Evolutionary conservation across 371 early-diverging fungal genomes (phyloP).

Genomic region (Rhizopus delemar): DNA sequence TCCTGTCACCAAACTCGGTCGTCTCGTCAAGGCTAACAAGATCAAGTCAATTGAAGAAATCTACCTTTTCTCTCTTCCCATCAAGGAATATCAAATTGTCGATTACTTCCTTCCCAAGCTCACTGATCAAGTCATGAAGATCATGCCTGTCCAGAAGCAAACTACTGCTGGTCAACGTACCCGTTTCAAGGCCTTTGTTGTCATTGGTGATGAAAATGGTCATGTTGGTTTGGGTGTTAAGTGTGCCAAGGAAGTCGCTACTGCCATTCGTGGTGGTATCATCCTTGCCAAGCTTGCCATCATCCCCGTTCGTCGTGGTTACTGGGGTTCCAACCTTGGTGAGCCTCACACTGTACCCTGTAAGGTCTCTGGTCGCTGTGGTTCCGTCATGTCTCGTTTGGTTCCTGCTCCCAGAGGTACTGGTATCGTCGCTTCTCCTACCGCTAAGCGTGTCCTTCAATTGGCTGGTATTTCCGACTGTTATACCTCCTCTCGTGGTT

Average conservation of each 20-base stretch:
- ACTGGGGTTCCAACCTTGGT: conserved; percentile 97
- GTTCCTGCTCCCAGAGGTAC: conserved; percentile 99
- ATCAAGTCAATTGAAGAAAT: conserved; percentile 93
- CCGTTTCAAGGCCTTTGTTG: conserved; percentile 99
- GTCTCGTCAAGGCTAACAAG: conserved; percentile 92
- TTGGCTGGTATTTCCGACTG: conserved; percentile 98
- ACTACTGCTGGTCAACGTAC: conserved; percentile 99
- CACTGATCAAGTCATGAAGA: conserved; percentile 99
- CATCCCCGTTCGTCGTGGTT: conserved; percentile 98
- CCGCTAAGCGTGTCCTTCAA: conserved; percentile 96
- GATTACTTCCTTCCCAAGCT: conserved; percentile 95
- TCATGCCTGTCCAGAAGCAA: conserved; percentile 99
- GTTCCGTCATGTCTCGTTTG: conserved; percentile 91
- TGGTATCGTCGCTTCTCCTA: conserved; percentile 96
- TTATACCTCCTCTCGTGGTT: conserved; percentile 95
- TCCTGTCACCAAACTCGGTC: conserved; percentile 96
- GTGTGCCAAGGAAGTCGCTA: conserved; percentile 99
- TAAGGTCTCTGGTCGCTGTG: conserved; percentile 99
- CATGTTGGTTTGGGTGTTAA: conserved; percentile 99
- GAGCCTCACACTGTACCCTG: conserved; percentile 98
- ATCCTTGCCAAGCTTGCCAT: conserved; percentile 97
- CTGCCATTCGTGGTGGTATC: conserved; percentile 98
- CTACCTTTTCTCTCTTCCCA: conserved; percentile 95
- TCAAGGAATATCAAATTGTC: conserved; percentile 99
- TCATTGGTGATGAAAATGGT: conserved; percentile 97